phyloP scores from a whole-genome alignment of 1,284 basidiomycete genomes.

The Cutaneotrichosporon sp. region DNA sequence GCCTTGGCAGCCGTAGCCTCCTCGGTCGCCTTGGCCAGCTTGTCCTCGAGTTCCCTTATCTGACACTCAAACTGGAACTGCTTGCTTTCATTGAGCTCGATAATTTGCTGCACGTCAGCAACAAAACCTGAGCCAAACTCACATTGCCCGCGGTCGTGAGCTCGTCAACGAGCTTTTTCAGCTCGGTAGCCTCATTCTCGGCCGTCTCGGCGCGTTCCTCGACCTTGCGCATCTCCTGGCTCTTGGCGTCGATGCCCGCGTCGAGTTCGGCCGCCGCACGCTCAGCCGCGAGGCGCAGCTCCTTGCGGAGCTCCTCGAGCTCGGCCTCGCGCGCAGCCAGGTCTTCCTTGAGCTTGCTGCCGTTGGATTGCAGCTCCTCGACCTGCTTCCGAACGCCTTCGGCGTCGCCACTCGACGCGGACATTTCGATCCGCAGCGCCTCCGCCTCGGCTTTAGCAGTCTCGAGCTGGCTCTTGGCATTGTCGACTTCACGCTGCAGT shows the following conservation, averaged over 20 bases:
- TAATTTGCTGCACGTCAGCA: constrained; percentile 60
- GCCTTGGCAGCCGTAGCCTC: constrained; percentile 1
- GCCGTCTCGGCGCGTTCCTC: constrained; percentile 37
- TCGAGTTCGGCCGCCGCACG: constrained; percentile 40
- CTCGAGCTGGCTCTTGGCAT: constrained; percentile 26
- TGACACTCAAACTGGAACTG: constrained; percentile 73
- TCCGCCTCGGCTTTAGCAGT: constrained; percentile 29
- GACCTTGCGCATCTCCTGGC: constrained; percentile 40
- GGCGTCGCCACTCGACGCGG: constrained; percentile 37
- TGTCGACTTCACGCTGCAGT: constrained; percentile 30
- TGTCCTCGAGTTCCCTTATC: constrained; percentile 59
- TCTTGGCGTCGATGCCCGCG: constrained; percentile 47
- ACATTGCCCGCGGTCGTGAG: constrained; percentile 43
- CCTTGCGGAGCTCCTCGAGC: constrained; percentile 36
- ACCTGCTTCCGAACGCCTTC: constrained; percentile 31
- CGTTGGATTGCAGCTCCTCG: constrained; percentile 35
- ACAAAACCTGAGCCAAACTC: constrained; percentile 12
- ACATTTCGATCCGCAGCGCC: constrained; percentile 28
- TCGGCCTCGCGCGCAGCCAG: constrained; percentile 31
- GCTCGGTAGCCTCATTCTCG: constrained; percentile 30
- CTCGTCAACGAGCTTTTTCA: constrained; percentile 42
- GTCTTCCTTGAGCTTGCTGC: constrained; percentile 25
- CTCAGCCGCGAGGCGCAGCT: constrained; percentile 39
- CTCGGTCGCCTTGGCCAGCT: constrained; percentile 20
- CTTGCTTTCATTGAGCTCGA: constrained; percentile 76